Base-by-base conservation (phyloP, 2,329 filamentous ascomycete species). In the Colletotrichum graminicola region DNA sequence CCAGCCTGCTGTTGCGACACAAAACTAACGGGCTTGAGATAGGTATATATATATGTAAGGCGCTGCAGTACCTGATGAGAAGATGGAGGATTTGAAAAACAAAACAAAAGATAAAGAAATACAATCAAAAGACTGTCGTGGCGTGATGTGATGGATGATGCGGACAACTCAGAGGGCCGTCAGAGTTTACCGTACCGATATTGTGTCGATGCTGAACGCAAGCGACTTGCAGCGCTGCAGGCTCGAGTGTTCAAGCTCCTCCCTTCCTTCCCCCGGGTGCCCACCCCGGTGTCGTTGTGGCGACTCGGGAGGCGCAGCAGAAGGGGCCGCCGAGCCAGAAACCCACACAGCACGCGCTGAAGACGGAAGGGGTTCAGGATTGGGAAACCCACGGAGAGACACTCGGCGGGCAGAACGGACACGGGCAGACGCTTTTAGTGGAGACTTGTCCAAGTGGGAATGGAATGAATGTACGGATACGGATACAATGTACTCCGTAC, bases 281-380 rank as follows among this genome's bases (percentile, higher is more conserved):
- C 43, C 34, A 52, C 62, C 52, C 62, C 62, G 54, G 52, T 59
- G 34, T 62, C 62, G 67, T 34, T 34, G 55, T 54, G 56, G 43
- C 47, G 39, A 52, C 14, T 67, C 45, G 61, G 66, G 34, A 59
- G 62, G 52, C 41, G 36, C 62, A 65, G 62, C 36, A 34, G 34
- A 41, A 47, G 45, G 39, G 14, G 49, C 34, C 16, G 49, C 61
- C 49, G 61, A 36, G 34, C 34, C 41, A 34, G 34, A 43, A 36
- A 3, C 14, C 49, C 41, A 43, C 26, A 52, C 49, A 52, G 32
- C 34, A 49, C 10, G 29, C 4, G 39, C 14, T 47, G 45, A 23
- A 49, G 21, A 49, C 61, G 61, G 61, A 56, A 45, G 62, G 62
- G 43, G 43, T 16, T 36, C 34, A 29, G 23, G 32, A 34, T 29